phyloP scores from a whole-genome alignment of 371 early-diverging fungal species.

The Mortierella sp. region DNA sequence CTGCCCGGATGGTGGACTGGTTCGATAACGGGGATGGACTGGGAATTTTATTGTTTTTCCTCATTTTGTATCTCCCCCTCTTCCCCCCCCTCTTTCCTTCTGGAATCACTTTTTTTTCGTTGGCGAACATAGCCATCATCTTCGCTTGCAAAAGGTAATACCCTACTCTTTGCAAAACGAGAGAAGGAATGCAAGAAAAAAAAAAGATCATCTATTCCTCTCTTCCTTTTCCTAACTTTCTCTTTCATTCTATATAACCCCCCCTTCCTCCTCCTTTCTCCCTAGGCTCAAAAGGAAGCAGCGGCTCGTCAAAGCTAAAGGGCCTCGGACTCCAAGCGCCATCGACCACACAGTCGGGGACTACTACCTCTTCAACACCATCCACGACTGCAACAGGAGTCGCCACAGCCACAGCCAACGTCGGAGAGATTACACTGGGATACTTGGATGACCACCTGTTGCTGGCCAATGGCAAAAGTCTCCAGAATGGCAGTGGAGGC shows the following conservation, averaged over 20 bases:
- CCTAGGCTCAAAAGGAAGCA: slow-evolving; percentile 32
- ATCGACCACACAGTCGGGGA: slow-evolving; percentile 6
- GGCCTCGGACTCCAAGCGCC: slow-evolving; percentile 32
- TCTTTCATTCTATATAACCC: too few species aligned
- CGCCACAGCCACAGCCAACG: slow-evolving; percentile 15
- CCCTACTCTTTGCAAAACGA: too few species aligned
- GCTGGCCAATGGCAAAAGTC: slow-evolving; percentile 38
- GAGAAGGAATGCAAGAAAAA: too few species aligned
- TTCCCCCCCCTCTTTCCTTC: background rate
- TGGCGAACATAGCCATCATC: background rate
- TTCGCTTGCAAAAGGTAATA: slow-evolving; percentile 1
- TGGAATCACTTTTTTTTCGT: background rate
- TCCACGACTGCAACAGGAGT: background rate
- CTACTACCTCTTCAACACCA: slow-evolving; percentile 1
- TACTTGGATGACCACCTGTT: slow-evolving; percentile 38
- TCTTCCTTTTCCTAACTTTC: too few species aligned
- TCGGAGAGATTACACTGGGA: slow-evolving; percentile 44
- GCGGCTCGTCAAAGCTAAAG: slow-evolving; percentile 27
- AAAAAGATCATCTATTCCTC: too few species aligned
- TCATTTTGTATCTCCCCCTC: too few species aligned
- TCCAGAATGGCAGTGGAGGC: slow-evolving; percentile 35
- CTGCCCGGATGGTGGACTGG: too few species aligned
- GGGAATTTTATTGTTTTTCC: too few species aligned
- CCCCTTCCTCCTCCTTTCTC: background rate
- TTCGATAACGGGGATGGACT: too few species aligned